These are phyloP conservation scores for Citrus mangshanensis DNA, from an alignment of 345 rosid genomes.

Conservation along the genomic window DNA sequence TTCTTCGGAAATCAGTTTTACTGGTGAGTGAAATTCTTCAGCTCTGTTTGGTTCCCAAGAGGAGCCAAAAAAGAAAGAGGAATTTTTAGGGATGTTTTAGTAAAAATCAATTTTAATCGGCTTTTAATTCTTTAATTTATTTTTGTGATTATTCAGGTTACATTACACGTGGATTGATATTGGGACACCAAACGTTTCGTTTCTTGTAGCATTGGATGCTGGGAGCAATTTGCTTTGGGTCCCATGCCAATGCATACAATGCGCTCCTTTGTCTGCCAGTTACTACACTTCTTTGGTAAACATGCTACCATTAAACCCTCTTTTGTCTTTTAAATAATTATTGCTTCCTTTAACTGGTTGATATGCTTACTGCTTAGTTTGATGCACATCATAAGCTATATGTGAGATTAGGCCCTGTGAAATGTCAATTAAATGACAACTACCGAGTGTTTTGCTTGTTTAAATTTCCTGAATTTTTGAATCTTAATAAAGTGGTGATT, in stretches of 20 bases:
- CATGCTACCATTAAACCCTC: not conserved
- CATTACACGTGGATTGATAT: slow-evolving; percentile 84
- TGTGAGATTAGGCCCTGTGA: not conserved
- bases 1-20: slow-evolving; percentile 61
- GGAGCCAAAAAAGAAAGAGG: too few species aligned
- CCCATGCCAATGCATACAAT: slow-evolving; percentile 82
- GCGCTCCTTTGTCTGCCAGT: slow-evolving; percentile 68
- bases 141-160: slow-evolving; percentile 42
- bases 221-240: slow-evolving; percentile 90
- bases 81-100: too few species aligned
- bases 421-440: not conserved
- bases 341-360: not conserved
- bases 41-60: not conserved
- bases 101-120: too few species aligned
- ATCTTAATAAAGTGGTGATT: not conserved
- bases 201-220: slow-evolving; percentile 81
- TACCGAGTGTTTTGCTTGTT: not conserved
- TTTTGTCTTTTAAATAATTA: not conserved
- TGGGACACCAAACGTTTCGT: slow-evolving; percentile 74
- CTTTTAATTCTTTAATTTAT: too few species aligned
- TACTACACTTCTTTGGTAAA: slow-evolving; percentile 66
- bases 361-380: not conserved
- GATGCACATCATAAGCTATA: not conserved
- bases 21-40: slow-evolving; percentile 39
- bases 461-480: not conserved